Evolutionary conservation across 2,329 filamentous ascomycete species (phyloP).

Genomic region (Bipolaris cookei): DNA sequence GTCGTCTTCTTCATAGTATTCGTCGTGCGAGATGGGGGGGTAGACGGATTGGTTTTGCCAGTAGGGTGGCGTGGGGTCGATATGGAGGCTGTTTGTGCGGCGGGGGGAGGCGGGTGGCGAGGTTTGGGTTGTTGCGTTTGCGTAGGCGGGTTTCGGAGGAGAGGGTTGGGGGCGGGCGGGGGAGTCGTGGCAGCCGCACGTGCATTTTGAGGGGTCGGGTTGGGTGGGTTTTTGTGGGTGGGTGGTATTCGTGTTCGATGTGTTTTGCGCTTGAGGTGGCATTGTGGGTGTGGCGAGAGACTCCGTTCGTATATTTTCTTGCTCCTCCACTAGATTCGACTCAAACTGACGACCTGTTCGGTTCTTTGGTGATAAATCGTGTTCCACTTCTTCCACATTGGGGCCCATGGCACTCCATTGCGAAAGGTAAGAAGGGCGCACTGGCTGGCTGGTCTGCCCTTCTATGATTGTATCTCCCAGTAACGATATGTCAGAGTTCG

Average conservation of each 20-base stretch:
- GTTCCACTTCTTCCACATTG: neutral
- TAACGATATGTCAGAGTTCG: constrained; percentile 30
- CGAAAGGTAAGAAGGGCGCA: constrained; percentile 15
- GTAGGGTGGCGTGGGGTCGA: constrained; percentile 18
- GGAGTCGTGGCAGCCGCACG: constrained; percentile 22
- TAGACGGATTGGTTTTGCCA: constrained; percentile 13
- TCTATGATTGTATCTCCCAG: constrained; percentile 14
- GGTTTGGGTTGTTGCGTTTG: constrained; percentile 36
- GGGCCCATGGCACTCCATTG: constrained; percentile 4
- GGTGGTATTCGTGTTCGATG: neutral
- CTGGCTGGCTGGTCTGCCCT: constrained; percentile 5
- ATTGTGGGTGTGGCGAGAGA: neutral
- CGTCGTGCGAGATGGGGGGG: constrained; percentile 20
- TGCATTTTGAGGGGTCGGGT: constrained; percentile 13
- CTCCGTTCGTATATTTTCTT: neutral
- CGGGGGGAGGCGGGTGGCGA: constrained; percentile 13
- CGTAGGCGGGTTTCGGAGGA: constrained; percentile 18
- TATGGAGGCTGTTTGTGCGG: constrained; percentile 16
- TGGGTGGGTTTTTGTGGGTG: neutral
- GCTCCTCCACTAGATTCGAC: neutral
- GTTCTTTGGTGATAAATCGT: neutral
- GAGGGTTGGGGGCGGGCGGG: neutral
- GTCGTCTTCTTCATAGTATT: constrained; percentile 3
- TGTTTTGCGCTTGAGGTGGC: neutral
- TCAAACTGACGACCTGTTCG: neutral